These are phyloP conservation scores for Malus hybrid DNA, from an alignment of 331 rosid genomes.

Conservation along the genomic window DNA sequence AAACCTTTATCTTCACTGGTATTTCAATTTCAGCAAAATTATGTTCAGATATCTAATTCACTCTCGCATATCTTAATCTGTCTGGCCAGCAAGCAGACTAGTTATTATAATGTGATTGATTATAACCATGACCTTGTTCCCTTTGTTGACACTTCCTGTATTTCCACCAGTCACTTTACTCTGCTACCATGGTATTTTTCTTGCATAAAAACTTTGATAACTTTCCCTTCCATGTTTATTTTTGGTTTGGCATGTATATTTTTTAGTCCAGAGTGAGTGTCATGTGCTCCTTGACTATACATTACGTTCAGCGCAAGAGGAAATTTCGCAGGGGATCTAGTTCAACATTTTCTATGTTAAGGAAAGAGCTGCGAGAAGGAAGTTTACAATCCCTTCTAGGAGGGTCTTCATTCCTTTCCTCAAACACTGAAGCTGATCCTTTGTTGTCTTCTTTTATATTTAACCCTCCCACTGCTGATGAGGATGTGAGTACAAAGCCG, in stretches of 20 bases:
- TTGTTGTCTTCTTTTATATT: constrained; percentile 72
- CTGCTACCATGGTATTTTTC: neutral
- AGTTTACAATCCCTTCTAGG: constrained; percentile 68
- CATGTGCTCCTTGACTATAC: constrained; percentile 46
- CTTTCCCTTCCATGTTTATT: neutral
- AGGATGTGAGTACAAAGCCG: constrained; percentile 26
- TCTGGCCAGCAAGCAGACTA: neutral
- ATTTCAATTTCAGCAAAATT: neutral
- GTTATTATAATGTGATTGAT: neutral
- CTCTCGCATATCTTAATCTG: neutral
- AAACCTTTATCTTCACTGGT: neutral
- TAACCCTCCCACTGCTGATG: constrained; percentile 42
- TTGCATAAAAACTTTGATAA: neutral
- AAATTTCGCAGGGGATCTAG: constrained; percentile 57
- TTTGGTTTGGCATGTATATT: neutral
- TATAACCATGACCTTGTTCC: neutral
- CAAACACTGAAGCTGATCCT: constrained; percentile 73
- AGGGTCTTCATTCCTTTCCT: constrained; percentile 56
- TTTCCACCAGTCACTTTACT: neutral
- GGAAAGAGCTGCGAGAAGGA: constrained; percentile 81
- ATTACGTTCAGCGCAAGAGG: constrained; percentile 84
- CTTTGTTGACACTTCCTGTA: neutral
- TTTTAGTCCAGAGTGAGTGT: neutral
- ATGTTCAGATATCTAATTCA: neutral
- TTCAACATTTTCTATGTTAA: constrained; percentile 59